Conservation (phyloP, 768 basidiomycete species). For the Rhodotorula sphaerocarpa region DNA sequence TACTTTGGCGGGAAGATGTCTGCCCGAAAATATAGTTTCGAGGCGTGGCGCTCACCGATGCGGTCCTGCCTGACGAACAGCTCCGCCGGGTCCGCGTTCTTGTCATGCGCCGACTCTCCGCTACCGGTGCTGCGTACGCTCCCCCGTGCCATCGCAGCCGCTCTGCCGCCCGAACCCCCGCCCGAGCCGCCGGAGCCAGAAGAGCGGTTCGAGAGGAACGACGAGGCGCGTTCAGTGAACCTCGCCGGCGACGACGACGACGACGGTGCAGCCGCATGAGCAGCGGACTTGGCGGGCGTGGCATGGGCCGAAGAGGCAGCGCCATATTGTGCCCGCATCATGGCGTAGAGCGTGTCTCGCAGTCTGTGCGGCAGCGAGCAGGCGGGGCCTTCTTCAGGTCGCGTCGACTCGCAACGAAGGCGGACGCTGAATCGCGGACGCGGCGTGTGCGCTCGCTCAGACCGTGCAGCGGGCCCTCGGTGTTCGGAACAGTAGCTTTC, state of each 20-base stretch:
- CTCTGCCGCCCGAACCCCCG: background rate
- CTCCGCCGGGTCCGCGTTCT: slow-evolving; percentile 71
- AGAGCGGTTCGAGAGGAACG: background rate
- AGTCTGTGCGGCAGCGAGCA: too few species aligned
- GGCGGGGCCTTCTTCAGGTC: too few species aligned
- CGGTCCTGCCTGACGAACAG: slow-evolving; percentile 95
- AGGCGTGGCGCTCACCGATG: slow-evolving; percentile 58
- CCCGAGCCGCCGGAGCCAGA: background rate
- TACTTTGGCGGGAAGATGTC: too few species aligned
- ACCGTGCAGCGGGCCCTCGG: too few species aligned
- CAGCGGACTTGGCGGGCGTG: background rate
- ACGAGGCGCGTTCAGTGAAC: background rate
- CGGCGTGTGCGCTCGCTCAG: too few species aligned
- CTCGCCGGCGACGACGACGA: background rate
- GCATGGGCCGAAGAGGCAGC: background rate
- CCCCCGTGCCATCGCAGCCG: background rate
- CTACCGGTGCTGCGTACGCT: background rate
- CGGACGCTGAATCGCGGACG: too few species aligned
- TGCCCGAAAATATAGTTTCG: too few species aligned
- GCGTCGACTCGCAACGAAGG: too few species aligned
- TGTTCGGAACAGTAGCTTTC: too few species aligned
- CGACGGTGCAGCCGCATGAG: background rate
- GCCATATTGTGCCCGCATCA: background rate
- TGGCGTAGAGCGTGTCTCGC: too few species aligned
- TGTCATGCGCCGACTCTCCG: background rate